Percentiles rank a stretch among this genome's conserved stretches.
These are phyloP conservation scores for Saprolegnia parasitica DNA, from an alignment of 352 stramenopile genomes.

Conservation along the genomic window DNA sequence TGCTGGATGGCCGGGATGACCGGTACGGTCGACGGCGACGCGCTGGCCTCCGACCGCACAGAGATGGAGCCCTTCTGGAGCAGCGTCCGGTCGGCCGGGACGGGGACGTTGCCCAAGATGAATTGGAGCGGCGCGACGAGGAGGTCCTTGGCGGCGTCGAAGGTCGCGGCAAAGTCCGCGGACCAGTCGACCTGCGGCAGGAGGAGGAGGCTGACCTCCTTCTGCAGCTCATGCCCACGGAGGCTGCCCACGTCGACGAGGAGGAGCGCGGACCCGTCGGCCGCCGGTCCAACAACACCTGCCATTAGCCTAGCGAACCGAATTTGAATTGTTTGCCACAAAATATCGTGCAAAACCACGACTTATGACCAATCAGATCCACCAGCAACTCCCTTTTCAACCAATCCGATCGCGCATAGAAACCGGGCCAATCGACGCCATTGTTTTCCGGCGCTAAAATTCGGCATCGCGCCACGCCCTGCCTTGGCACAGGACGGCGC, in stretches of 20 bases:
- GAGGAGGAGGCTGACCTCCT: constrained; percentile 14
- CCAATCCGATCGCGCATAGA: neutral
- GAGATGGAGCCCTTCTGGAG: constrained; percentile 18
- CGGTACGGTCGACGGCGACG: constrained; percentile 39
- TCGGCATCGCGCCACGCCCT: neutral
- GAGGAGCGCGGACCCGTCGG: constrained; percentile 10
- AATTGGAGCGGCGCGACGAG: constrained; percentile 20
- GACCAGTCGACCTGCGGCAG: constrained; percentile 25
- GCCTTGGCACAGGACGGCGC: too few relatives aligned
- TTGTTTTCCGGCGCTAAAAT: neutral
- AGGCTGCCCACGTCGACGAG: constrained; percentile 22
- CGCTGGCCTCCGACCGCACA: constrained; percentile 10
- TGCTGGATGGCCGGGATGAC: constrained; percentile 75
- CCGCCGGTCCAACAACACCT: constrained; percentile 8
- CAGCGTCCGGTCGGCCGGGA: constrained; percentile 14
- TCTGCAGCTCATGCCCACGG: constrained; percentile 21
- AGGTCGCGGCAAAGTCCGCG: neutral
- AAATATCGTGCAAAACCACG: constrained; percentile 15
- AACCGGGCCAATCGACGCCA: neutral
- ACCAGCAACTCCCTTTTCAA: neutral
- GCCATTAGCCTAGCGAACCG: constrained; percentile 12
- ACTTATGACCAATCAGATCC: constrained; percentile 11
- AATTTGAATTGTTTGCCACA: constrained; percentile 30
- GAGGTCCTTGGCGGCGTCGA: constrained; percentile 6
- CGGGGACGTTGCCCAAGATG: neutral